Percentiles rank a stretch among this genome's conserved stretches.
Conservation (phyloP, 1,284 basidiomycete genomes). For the Austropuccinia psidii region DNA sequence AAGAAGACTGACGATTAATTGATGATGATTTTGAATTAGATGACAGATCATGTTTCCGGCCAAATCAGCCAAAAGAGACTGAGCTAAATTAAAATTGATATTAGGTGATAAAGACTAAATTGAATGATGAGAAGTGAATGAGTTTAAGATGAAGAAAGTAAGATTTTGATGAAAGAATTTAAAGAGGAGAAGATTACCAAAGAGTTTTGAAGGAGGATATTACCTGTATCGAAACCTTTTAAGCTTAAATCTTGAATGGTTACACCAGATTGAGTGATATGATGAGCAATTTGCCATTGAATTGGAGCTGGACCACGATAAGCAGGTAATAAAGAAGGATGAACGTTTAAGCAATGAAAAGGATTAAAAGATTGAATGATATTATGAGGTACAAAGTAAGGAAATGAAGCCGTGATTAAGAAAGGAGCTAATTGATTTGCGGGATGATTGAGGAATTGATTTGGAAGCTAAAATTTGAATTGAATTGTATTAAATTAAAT, state of each 20-base stretch:
- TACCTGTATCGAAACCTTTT: constrained; percentile 49
- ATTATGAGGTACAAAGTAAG: constrained; percentile 66
- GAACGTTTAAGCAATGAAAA: constrained; percentile 70
- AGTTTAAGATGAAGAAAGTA: background rate
- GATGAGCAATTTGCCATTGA: constrained; percentile 69
- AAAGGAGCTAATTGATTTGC: too few relatives aligned
- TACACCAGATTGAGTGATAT: constrained; percentile 60
- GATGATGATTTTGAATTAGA: constrained; percentile 59
- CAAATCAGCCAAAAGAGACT: constrained; percentile 57
- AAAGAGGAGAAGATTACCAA: constrained; percentile 44
- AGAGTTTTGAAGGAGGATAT: constrained; percentile 46
- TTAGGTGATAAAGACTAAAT: constrained; percentile 53
- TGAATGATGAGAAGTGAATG: background rate
- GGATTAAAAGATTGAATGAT: constrained; percentile 62
- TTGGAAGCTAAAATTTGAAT: too few relatives aligned
- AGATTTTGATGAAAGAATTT: too few relatives aligned
- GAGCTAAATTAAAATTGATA: constrained; percentile 56
- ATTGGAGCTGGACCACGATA: constrained; percentile 88
- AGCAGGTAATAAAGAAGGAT: constrained; percentile 82
- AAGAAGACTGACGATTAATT: constrained; percentile 52
- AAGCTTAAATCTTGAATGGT: constrained; percentile 54
- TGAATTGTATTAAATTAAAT: too few relatives aligned
- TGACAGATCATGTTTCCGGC: constrained; percentile 66
- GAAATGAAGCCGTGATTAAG: too few relatives aligned
- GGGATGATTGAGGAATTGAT: too few relatives aligned